Evolutionary conservation across 768 basidiomycete species (phyloP).

Genomic region (Lentinula sp.): DNA sequence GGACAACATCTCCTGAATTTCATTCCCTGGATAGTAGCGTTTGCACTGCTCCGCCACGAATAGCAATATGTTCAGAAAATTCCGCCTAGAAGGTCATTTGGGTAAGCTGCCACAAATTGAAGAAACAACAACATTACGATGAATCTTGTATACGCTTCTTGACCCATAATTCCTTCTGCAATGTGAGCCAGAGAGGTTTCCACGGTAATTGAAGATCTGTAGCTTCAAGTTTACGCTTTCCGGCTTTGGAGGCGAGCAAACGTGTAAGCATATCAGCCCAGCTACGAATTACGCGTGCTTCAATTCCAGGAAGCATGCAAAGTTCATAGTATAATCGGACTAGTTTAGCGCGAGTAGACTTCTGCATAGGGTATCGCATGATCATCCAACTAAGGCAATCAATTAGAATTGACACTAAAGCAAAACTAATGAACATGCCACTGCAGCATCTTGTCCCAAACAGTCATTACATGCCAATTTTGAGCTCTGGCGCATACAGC

Average conservation of each 20-base stretch:
- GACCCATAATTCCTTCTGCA: constrained; percentile 72
- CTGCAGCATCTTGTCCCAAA: constrained; percentile 78
- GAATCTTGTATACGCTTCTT: constrained; percentile 57
- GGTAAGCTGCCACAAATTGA: not conserved
- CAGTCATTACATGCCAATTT: constrained; percentile 68
- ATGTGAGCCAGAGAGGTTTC: constrained; percentile 67
- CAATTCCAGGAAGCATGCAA: constrained; percentile 70
- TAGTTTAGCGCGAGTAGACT: constrained; percentile 62
- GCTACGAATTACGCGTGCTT: constrained; percentile 60
- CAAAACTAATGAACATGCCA: constrained; percentile 40
- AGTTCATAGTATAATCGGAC: constrained; percentile 75
- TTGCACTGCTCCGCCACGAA: constrained; percentile 70
- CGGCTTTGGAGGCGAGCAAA: constrained; percentile 60
- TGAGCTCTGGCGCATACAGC: constrained; percentile 64
- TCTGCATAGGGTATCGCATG: constrained; percentile 75
- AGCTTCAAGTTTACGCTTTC: constrained; percentile 62
- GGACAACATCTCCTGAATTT: constrained; percentile 66
- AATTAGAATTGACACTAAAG: not conserved
- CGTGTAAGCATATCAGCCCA: constrained; percentile 80
- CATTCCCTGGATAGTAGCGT: constrained; percentile 58
- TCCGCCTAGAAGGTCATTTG: constrained; percentile 32
- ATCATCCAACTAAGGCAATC: constrained; percentile 57
- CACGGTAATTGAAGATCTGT: constrained; percentile 67
- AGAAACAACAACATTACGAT: constrained; percentile 34
- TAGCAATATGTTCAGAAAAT: constrained; percentile 64